Conservation (phyloP, 1,139 yeast species). For the Arxiozyma telluris region DNA sequence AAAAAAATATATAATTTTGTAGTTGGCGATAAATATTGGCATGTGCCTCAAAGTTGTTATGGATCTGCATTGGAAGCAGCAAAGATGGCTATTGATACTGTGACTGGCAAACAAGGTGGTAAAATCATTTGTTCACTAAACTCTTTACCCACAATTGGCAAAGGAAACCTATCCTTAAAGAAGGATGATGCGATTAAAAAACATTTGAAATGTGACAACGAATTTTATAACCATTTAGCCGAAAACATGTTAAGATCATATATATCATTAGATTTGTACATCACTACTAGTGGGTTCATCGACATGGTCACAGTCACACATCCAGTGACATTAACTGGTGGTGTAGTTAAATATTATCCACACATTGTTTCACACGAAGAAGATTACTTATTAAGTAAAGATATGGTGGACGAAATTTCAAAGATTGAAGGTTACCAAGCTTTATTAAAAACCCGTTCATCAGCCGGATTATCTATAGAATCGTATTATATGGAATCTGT, state of each 20-base stretch:
- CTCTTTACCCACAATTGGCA: conserved; percentile 72
- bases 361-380: conserved; percentile 64
- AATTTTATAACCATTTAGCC: conserved; percentile 54
- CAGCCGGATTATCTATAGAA: conserved; percentile 79
- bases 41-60: conserved; percentile 62
- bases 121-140: conserved; percentile 65
- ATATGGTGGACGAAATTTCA: conserved; percentile 42
- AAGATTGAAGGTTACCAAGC: conserved; percentile 64
- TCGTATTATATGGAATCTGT: conserved; percentile 56
- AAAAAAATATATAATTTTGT: conserved; percentile 47
- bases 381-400: conserved; percentile 55
- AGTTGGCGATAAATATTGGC: conserved; percentile 34
- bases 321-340: conserved; percentile 66
- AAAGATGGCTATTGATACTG: conserved; percentile 47
- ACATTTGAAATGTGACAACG: conserved; percentile 52
- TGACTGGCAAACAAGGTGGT: conserved; percentile 60
- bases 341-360: conserved; percentile 55
- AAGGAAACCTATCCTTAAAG: conserved; percentile 63
- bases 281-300: conserved; percentile 55
- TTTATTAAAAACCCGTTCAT: conserved; percentile 75
- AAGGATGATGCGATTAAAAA: conserved; percentile 47
- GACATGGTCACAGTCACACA: conserved; percentile 70
- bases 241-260: conserved; percentile 49
- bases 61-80: conserved; percentile 77
- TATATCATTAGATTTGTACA: conserved; percentile 70